Conservation (phyloP, 805 yeast genomes). For the Tetrapisispora arboricola region DNA sequence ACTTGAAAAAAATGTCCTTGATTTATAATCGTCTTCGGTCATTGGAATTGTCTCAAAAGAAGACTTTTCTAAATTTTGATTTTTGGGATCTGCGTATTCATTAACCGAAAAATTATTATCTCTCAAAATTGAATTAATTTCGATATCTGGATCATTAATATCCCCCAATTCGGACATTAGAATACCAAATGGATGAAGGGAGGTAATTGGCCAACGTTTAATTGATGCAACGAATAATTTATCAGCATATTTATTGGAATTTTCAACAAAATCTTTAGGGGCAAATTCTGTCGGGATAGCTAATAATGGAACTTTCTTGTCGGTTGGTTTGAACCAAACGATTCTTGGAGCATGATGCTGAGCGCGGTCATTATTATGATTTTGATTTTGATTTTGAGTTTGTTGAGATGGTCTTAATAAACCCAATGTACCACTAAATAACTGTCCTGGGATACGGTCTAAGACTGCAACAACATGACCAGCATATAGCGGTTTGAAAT, state of each 20-base stretch:
- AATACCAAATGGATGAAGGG: constrained; percentile 96
- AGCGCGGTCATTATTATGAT: constrained; percentile 13
- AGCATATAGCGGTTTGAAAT: constrained; percentile 85
- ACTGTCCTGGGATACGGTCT: constrained; percentile 94
- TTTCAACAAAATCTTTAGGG: constrained; percentile 88
- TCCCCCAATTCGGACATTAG: constrained; percentile 78
- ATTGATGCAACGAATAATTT: constrained; percentile 88
- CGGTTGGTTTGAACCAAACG: constrained; percentile 98
- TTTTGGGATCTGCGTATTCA: constrained; percentile 50
- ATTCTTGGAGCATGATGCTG: constrained; percentile 62
- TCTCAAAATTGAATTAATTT: constrained; percentile 78
- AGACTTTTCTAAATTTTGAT: constrained; percentile 22
- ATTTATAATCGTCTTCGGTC: constrained; percentile 12
- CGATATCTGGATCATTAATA: constrained; percentile 65
- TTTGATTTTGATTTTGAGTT: constrained; percentile 29
- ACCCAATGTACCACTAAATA: constrained; percentile 90
- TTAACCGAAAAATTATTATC: constrained; percentile 77
- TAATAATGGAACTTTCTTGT: constrained; percentile 92
- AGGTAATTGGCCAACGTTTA: constrained; percentile 98
- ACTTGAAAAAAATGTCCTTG: constrained; percentile 16
- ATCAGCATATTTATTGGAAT: constrained; percentile 72
- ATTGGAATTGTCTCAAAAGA: constrained; percentile 18
- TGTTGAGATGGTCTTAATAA: constrained; percentile 92
- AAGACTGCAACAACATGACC: constrained; percentile 98
- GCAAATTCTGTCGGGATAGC: constrained; percentile 99